A percentile compares a stretch with the other conserved stretches of the same genome.
Conservation (phyloP, 805 yeast genomes). For the Candida ponderosae region DNA sequence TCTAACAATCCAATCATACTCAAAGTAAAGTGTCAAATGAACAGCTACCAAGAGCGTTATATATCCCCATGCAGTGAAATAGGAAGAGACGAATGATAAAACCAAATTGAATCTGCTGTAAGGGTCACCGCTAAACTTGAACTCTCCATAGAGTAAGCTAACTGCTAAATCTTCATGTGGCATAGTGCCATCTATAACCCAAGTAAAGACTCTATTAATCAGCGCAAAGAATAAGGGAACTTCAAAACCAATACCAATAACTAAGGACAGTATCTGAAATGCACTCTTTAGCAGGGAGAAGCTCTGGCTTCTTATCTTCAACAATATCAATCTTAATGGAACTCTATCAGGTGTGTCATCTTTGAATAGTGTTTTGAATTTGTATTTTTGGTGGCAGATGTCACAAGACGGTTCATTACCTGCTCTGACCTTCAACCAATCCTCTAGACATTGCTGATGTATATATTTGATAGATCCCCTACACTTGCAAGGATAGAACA, state of each 20-base stretch:
- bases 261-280: constrained; percentile 14
- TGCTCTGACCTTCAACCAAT: constrained; percentile 61
- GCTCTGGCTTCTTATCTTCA: constrained; percentile 24
- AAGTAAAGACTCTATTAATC: constrained; percentile 45
- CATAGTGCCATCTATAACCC: constrained; percentile 46
- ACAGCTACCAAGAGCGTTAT: constrained; percentile 32
- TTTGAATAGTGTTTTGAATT: constrained; percentile 57
- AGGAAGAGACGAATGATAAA: constrained; percentile 3
- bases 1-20: constrained; percentile 63
- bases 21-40: constrained; percentile 41
- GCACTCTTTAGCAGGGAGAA: constrained; percentile 10
- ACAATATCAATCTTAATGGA: constrained; percentile 44
- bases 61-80: constrained; percentile 23
- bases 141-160: constrained; percentile 20
- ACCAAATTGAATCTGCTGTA: constrained; percentile 4
- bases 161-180: constrained; percentile 26
- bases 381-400: constrained; percentile 73
- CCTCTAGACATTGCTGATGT: constrained; percentile 85
- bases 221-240: constrained; percentile 53
- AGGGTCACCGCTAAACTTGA: constrained; percentile 9
- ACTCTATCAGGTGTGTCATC: constrained; percentile 56
- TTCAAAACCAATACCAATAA: constrained; percentile 38
- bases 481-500: constrained; percentile 89
- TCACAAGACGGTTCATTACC: constrained; percentile 67
- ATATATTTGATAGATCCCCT: constrained; percentile 89